Evolutionary conservation across 1,284 basidiomycete genomes (phyloP).

Genomic region (Pascua guehoae): DNA sequence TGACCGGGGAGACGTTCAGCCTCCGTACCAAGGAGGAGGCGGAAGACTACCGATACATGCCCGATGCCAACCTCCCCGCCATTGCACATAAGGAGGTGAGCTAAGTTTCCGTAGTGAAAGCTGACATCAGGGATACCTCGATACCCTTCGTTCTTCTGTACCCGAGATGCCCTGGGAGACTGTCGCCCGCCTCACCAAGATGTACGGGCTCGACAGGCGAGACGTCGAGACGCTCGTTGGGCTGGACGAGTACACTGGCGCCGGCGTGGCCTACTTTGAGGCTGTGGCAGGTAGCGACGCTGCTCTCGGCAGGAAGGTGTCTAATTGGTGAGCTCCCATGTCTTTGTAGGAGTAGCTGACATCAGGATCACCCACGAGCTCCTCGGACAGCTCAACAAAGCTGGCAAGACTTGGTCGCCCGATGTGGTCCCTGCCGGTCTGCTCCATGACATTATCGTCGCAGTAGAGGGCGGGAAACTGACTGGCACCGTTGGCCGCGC

Average conservation of each 20-base stretch:
- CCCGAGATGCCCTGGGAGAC: conserved; percentile 76
- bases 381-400: conserved; percentile 66
- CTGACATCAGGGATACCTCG: conserved; percentile 58
- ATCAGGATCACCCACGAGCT: conserved; percentile 81
- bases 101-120: neutral
- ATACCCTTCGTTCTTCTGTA: conserved; percentile 57
- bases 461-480: conserved; percentile 64
- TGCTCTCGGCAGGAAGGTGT: conserved; percentile 58
- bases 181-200: conserved; percentile 57
- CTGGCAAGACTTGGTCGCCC: conserved; percentile 60
- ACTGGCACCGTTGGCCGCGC: conserved; percentile 57
- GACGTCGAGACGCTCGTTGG: conserved; percentile 72
- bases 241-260: conserved; percentile 58
- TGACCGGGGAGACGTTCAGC: conserved; percentile 72
- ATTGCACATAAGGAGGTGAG: conserved; percentile 58
- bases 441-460: conserved; percentile 72
- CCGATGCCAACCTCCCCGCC: conserved; percentile 86
- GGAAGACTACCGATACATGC: conserved; percentile 97
- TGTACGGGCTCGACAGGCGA: conserved; percentile 60
- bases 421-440: conserved; percentile 61
- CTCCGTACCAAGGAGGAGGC: conserved; percentile 89
- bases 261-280: conserved; percentile 71
- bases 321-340: conserved; percentile 67
- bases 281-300: conserved; percentile 48
- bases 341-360: neutral